Base-by-base conservation (phyloP, 768 basidiomycete species). In the Lentinula boryana region DNA sequence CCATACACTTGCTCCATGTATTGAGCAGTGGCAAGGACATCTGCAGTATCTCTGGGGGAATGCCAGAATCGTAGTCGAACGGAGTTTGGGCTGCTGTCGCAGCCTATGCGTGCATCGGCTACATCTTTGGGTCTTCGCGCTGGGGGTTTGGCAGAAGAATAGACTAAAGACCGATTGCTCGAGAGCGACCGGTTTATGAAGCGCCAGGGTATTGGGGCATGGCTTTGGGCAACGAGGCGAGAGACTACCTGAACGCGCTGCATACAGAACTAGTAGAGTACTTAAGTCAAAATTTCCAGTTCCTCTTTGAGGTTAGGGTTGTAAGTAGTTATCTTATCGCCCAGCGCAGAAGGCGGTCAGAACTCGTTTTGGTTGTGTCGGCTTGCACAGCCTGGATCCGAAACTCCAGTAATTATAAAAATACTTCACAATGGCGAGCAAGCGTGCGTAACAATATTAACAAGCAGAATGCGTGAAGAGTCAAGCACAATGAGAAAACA, bases 1-100 rank as follows among this genome's bases (percentile, higher is more conserved):
- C 58, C 58, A 21, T 33, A 60, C 21, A 52, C 15, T n/a, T 21
- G 35, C 31, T 60, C 58, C 9, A 60, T 46, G 31, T 60, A 52
- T 31, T 60, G 32, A 10, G 52, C 27, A 10, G 48, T 18, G 16
- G 58, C 58, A n/a, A 60, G 58, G 2, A 41, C 9, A 43, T 60
- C 58, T 52, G 36, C 48, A 33, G 58, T 18, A 18, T 40, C 32
- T 12, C 48, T 21, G 3, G 50, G 48, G 16, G 48, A 5, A 52
- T 52, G 27, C 46, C 32, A 52, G 16, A 49, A 41, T 9, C 27
- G 15, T 21, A 60, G 31, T 18, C 38, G 35, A 23, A 60, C 36
- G 21, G 58, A 51, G 31, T 52, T 60, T 5, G 48, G 58, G 18
- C 50, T 35, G 12, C 27, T 23, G 27, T 60, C 58, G 27, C 15